Percentiles rank a stretch among this genome's conserved stretches.
Conservation (phyloP, 495 filamentous ascomycete genomes). For the Trichodelitschia bisporula region DNA sequence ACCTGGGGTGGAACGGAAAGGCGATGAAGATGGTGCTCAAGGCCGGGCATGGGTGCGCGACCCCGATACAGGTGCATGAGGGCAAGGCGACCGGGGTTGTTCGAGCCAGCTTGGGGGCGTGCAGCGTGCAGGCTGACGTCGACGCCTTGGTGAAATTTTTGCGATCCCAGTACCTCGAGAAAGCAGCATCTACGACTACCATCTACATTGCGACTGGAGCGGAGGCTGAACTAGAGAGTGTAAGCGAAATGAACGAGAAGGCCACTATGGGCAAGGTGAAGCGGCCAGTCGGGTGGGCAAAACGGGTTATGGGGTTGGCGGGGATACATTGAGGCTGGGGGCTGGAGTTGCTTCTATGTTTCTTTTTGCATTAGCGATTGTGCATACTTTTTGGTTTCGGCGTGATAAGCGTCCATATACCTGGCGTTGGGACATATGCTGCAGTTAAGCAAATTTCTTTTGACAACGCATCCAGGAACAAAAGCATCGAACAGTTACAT, state of each 20-base stretch:
- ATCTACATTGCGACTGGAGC: too few species aligned
- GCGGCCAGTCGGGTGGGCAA: too few species aligned
- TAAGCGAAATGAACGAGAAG: too few species aligned
- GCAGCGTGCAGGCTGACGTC: constrained; percentile 39
- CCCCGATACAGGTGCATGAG: constrained; percentile 24
- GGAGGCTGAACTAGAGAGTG: too few species aligned
- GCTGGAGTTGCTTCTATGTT: too few species aligned
- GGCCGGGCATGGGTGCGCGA: constrained; percentile 37
- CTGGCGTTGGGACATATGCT: constrained; percentile 1
- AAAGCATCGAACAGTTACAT: background rate
- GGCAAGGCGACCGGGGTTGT: constrained; percentile 38
- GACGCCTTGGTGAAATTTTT: constrained; percentile 32
- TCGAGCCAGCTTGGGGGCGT: constrained; percentile 43
- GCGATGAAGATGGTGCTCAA: constrained; percentile 36
- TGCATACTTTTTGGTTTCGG: too few species aligned
- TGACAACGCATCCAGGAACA: constrained; percentile 6
- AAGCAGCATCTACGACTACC: too few species aligned
- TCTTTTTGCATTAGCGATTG: too few species aligned
- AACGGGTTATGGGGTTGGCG: too few species aligned
- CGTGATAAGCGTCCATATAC: background rate
- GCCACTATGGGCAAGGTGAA: too few species aligned
- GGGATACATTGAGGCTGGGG: too few species aligned
- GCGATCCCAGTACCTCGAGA: too few species aligned
- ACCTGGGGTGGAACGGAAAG: constrained; percentile 22
- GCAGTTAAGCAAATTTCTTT: constrained; percentile 9